Conservation (phyloP, 192 early-diverging fungal genomes). For the Linnemannia schmuckeri region DNA sequence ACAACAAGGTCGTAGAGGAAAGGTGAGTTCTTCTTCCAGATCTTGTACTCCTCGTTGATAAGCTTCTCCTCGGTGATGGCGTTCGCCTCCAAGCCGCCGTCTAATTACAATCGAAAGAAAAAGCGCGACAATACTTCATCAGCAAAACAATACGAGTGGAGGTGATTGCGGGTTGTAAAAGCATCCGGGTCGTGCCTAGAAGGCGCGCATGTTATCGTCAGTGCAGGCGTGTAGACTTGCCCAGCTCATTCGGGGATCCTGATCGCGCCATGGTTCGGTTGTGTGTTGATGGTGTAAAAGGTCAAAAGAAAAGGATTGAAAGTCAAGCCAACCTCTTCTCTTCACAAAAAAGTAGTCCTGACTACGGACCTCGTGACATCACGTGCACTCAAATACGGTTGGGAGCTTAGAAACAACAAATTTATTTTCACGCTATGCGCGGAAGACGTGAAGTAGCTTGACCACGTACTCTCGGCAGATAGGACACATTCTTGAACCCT, state of each 20-base stretch:
- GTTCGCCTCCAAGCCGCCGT: slow-evolving; percentile 54
- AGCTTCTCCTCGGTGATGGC: slow-evolving; percentile 80
- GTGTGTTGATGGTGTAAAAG: slow-evolving; percentile 2
- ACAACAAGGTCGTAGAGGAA: slow-evolving; percentile 98
- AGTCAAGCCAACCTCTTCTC: not conserved
- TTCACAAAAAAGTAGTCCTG: not conserved
- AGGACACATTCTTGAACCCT: slow-evolving; percentile 80
- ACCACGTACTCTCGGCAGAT: slow-evolving; percentile 83
- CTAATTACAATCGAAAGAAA: slow-evolving; percentile 22
- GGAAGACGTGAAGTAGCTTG: slow-evolving; percentile 77
- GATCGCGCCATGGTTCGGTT: slow-evolving; percentile 50
- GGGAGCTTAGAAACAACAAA: no score
- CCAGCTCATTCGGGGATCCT: slow-evolving; percentile 55
- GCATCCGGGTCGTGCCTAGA: not conserved
- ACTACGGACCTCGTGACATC: not conserved
- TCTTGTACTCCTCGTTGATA: slow-evolving; percentile 98
- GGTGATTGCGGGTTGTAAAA: not conserved
- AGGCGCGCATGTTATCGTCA: not conserved
- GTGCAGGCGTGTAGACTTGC: slow-evolving; percentile 18
- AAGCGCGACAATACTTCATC: slow-evolving; percentile 3
- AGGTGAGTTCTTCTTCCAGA: slow-evolving; percentile 99
- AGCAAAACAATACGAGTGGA: not conserved
- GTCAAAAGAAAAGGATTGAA: not conserved
- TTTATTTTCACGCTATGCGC: slow-evolving; percentile 56
- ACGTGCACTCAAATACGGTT: no score